Conservation (phyloP, 352 stramenopile species). For the Phytophthora pistaciae region DNA sequence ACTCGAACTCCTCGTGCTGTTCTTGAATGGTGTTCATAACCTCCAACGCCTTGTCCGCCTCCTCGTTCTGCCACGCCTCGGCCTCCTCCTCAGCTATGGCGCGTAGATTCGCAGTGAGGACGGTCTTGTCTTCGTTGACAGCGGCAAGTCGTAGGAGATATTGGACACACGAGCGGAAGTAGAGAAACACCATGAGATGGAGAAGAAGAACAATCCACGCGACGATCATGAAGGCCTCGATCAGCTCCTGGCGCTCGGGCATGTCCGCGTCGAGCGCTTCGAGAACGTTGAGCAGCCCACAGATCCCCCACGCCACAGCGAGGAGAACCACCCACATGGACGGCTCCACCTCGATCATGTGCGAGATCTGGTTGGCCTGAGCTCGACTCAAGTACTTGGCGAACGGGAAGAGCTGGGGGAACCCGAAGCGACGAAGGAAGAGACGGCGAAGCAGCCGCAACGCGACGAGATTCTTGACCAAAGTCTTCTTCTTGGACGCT, state of each 20-base stretch:
- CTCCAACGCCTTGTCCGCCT: conserved; percentile 25
- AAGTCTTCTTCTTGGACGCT: conserved; percentile 20
- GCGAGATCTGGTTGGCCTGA: conserved; percentile 79
- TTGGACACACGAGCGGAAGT: conserved; percentile 46
- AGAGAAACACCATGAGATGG: conserved; percentile 48
- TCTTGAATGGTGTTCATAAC: conserved; percentile 29
- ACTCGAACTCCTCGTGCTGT: conserved; percentile 33
- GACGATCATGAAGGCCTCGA: conserved; percentile 43
- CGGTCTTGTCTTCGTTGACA: conserved; percentile 24
- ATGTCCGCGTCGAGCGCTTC: conserved; percentile 18
- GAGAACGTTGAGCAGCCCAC: conserved; percentile 28
- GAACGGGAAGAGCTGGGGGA: conserved; percentile 67
- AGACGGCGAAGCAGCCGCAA: conserved; percentile 49
- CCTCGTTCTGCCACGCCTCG: conserved; percentile 30
- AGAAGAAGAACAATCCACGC: conserved; percentile 45
- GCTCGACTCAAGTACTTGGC: conserved; percentile 76
- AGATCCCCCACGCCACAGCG: conserved; percentile 48
- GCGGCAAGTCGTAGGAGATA: conserved; percentile 47
- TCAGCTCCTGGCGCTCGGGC: conserved; percentile 35
- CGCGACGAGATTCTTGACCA: conserved; percentile 30
- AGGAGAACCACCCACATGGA: conserved; percentile 68
- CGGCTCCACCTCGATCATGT: conserved; percentile 81
- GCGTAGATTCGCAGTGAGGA: conserved; percentile 20
- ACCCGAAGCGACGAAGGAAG: conserved; percentile 48
- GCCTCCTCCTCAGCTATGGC: conserved; percentile 31